phyloP scores from a whole-genome alignment of 2,329 filamentous ascomycete species.

The Clonostachys sp. region DNA sequence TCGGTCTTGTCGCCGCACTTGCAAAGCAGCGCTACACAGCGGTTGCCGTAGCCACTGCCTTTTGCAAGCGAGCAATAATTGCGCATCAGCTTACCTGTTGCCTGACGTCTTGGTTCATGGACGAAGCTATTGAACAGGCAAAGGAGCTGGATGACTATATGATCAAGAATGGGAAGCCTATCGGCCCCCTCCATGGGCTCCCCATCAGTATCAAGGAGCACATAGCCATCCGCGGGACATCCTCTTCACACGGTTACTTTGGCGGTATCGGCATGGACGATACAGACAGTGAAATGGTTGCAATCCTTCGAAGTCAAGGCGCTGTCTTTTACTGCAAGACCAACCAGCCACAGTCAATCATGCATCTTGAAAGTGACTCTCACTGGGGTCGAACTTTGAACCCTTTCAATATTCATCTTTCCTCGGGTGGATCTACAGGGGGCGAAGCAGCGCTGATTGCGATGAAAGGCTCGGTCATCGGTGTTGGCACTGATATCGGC shows the following conservation, averaged over 20 bases:
- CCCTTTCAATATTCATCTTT: constrained; percentile 54
- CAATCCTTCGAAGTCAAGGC: constrained; percentile 37
- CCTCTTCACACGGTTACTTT: not conserved
- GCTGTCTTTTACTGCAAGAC: constrained; percentile 67
- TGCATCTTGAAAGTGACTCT: constrained; percentile 38
- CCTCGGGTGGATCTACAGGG: constrained; percentile 60
- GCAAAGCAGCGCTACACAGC: constrained; percentile 26
- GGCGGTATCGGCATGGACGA: not conserved
- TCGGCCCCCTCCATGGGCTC: constrained; percentile 59
- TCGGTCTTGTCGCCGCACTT: constrained; percentile 30
- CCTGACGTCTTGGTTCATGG: constrained; percentile 44
- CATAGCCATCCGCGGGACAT: constrained; percentile 20
- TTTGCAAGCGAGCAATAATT: not conserved
- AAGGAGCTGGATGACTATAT: constrained; percentile 37
- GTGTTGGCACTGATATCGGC: constrained; percentile 38
- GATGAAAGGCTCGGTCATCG: constrained; percentile 31
- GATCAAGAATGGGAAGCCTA: constrained; percentile 25
- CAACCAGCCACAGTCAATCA: constrained; percentile 58
- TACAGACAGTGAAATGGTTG: constrained; percentile 20
- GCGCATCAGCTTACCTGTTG: constrained; percentile 22
- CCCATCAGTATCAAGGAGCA: constrained; percentile 38
- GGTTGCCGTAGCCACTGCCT: not conserved
- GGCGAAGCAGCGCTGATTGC: constrained; percentile 41
- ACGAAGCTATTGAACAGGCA: constrained; percentile 37
- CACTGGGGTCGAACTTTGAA: constrained; percentile 75